Base-by-base conservation (phyloP, 75 land plant genomes). In the Cunninghamia lanceolata region DNA sequence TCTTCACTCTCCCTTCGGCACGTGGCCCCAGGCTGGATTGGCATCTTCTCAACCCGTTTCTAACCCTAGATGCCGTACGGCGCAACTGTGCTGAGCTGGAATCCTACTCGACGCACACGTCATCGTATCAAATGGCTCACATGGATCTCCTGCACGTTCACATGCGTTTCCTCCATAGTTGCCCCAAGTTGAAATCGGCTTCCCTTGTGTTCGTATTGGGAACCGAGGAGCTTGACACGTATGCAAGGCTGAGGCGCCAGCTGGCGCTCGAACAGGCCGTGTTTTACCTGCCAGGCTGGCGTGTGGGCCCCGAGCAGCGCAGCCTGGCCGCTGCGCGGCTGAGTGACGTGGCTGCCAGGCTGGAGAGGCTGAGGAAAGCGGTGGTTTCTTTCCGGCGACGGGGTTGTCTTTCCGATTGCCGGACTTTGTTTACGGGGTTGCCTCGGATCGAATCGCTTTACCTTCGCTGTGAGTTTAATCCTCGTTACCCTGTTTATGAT, bases 401-500 rank as follows among this genome's bases (percentile, higher is more conserved):
- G 35, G 86, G 86, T 30, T 74, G 53, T 36, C 75, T 85, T 6
- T 2, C n/a, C 28, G 52, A 85, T 9, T 66, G 34, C 15, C 13
- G 3, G 2, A 21, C 11, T 4, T 39, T 85, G 15, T 71, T 85
- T 16, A 32, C 28, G 4, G 38, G 15, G 21, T 28, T 85, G 80
- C 43, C 47, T 6, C 7, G 19, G 47, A 39, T 85, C 34, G 36
- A 45, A 17, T 71, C 82, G 1, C 79, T 85, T 15, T 42, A 40
- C 77, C 50, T 85, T 15, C 47, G 78, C 15, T 75, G 86, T 36
- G 86, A 85, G 16, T 85, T 85, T 54, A 85, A 85, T 46, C 85
- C 85, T 3, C 39, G 82, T 14, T 70, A 70, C 42, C 86, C 82
- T 45, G 17, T 40, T 19, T 71, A 30, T 4, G 86, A 85, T 8